Evolutionary conservation across 2,329 filamentous ascomycete species (phyloP), one percentile per base, ranked within the genome.

Genomic region (Mycogone perniciosa): DNA sequence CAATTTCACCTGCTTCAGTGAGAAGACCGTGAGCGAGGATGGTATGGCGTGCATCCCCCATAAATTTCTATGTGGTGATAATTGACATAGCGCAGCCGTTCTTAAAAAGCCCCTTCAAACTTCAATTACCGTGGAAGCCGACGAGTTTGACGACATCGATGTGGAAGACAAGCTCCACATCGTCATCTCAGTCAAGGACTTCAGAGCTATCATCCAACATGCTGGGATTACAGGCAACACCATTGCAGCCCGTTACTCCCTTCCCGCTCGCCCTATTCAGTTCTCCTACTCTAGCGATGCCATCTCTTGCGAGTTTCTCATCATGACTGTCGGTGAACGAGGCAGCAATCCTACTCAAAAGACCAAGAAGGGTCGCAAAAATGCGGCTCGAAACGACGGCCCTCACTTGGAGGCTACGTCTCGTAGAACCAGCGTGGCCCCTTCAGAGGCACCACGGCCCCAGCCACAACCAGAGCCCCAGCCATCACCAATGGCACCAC

Each of bases 161-260:
- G 82, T 89, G 31, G 83, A 89, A 62, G 82, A 88, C 53, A 84
- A 85, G 46, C 76, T 90, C 51, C 88, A 90, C 62, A 87, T 90
- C 60, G 80, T 89, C 52, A 86, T 91, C 62, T 88, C 83, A 59
- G 86, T 92, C 62, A 90, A 89, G 61, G 88, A 92, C 66, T 91
- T 91, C 65, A 84, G 87, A 46, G 84, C 87, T 33, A 88, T 91
- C 48, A 81, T 90, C 46, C 79, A 83, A 33, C 88, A 92, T 66
- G 87, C 88, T 7, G 84, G 84, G 27, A 81, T 82, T 27, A 76
- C 84, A 5, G 81, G 82, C 47, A 82, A 80, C n/a, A 76, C 79
- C 42, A 72, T 91, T 10, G 79, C 76, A 11, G 85, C 86, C 9
- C 75, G 75, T 48, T 91, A 90, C 67, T 90, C 88, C 2, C 72